phyloP scores from a whole-genome alignment of 495 filamentous ascomycete genomes.

The Hypoxylon fragiforme region DNA sequence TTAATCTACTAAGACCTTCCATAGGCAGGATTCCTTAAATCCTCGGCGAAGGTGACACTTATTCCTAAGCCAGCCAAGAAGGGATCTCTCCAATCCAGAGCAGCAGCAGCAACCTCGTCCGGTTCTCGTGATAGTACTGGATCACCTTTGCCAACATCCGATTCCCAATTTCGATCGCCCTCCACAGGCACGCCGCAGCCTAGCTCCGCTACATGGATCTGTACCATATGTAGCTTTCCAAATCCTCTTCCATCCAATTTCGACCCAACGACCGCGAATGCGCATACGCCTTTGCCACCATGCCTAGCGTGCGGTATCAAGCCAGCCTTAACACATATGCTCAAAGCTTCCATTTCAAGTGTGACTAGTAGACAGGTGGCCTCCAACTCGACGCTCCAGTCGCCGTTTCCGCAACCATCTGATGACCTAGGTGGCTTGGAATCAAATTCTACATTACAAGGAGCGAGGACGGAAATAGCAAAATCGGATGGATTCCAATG shows the following conservation, averaged over 20 bases:
- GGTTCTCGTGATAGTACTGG: conserved; percentile 49
- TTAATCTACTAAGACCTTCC: conserved; percentile 19
- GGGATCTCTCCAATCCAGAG: conserved; percentile 51
- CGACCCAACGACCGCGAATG: conserved; percentile 74
- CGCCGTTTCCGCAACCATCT: conserved; percentile 16
- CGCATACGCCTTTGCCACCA: conserved; percentile 75
- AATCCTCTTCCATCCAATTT: conserved; percentile 94
- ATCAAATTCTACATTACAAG: conserved; percentile 1
- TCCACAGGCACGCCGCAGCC: conserved; percentile 51
- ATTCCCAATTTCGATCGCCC: conserved; percentile 53
- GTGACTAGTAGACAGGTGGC: conserved; percentile 56
- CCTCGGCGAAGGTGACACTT: conserved; percentile 89
- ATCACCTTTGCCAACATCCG: conserved; percentile 53
- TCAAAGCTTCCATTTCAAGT: conserved; percentile 81
- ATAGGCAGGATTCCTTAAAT: conserved; percentile 91
- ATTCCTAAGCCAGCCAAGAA: conserved; percentile 73
- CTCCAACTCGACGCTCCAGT: conserved; percentile 16
- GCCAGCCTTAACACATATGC: conserved; percentile 74
- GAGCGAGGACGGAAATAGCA: not conserved
- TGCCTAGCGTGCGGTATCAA: conserved; percentile 95
- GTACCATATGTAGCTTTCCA: conserved; percentile 96
- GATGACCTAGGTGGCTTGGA: conserved; percentile 9
- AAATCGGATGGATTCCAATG: conserved; percentile 59
- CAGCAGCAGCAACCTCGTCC: conserved; percentile 38
- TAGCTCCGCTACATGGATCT: conserved; percentile 88